Percentiles rank a stretch among this genome's conserved stretches.
phyloP scores from a whole-genome alignment of 116 monocot genomes.

The Posidonia oceanica region DNA sequence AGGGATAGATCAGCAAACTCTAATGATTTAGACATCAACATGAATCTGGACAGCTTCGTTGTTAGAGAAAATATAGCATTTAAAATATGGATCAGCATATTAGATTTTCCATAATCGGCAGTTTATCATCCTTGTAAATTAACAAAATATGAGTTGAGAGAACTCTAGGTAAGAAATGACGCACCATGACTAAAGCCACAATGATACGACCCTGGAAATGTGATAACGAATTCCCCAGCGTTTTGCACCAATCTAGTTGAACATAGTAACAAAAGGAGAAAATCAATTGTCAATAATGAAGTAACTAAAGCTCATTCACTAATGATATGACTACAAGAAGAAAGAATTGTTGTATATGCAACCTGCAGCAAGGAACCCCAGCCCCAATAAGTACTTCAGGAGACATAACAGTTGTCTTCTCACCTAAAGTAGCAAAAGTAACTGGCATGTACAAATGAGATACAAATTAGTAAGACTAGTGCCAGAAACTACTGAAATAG shows the following conservation, averaged over 20 bases:
- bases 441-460: slow-evolving; percentile 29
- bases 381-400: slow-evolving; percentile 74
- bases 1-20: no score
- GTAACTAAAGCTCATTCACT: not conserved
- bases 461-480: not conserved
- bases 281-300: not conserved
- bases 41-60: no score
- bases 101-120: no score
- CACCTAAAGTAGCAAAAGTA: slow-evolving; percentile 62
- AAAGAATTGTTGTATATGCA: not conserved
- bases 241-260: slow-evolving; percentile 75
- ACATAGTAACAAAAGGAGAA: slow-evolving; percentile 2
- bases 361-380: slow-evolving; percentile 96
- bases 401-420: slow-evolving; percentile 87
- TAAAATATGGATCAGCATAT: no score
- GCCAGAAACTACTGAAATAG: no score
- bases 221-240: slow-evolving; percentile 91
- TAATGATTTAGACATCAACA: no score
- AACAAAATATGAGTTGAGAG: not conserved
- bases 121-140: not conserved
- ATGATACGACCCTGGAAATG: slow-evolving; percentile 88
- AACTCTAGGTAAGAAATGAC: slow-evolving; percentile 2
- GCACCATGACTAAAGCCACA: slow-evolving; percentile 77
- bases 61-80: no score
- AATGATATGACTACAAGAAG: not conserved